These are phyloP conservation scores for Hanseniaspora occidentalis DNA, from an alignment of 805 yeast species.

Conservation along the genomic window DNA sequence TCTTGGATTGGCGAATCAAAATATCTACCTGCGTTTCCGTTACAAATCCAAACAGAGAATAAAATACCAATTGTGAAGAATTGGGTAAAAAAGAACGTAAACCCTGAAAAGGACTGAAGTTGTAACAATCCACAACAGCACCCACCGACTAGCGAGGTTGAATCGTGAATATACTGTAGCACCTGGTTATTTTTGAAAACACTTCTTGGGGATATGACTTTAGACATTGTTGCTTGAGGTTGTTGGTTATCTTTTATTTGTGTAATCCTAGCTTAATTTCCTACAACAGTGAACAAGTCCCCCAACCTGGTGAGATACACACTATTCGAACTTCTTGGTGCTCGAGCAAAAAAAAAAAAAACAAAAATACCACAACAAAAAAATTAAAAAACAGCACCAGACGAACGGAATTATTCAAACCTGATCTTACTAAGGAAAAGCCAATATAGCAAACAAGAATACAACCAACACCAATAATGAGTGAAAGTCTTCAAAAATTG, in stretches of 20 bases:
- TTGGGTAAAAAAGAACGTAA: slow-evolving; percentile 29
- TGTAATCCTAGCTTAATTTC: no score
- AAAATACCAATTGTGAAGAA: slow-evolving; percentile 24
- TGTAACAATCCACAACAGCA: slow-evolving; percentile 42
- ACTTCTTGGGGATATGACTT: slow-evolving; percentile 12
- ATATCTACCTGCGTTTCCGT: slow-evolving; percentile 25
- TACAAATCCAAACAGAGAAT: slow-evolving; percentile 25
- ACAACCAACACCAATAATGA: no score
- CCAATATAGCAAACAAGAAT: no score
- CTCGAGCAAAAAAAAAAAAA: no score
- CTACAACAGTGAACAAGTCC: no score
- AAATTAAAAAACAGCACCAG: neutral
- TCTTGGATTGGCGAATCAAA: slow-evolving; percentile 29
- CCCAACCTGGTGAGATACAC: no score
- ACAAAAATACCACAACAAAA: no score
- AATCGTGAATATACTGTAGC: slow-evolving; percentile 28
- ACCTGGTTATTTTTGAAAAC: slow-evolving; percentile 15
- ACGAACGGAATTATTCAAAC: no score
- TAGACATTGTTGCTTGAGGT: neutral
- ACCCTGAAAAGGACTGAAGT: slow-evolving; percentile 37
- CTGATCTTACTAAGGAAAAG: no score
- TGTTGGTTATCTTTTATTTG: neutral
- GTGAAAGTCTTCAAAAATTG: slow-evolving; percentile 28
- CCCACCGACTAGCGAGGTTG: slow-evolving; percentile 39
- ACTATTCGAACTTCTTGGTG: no score